A percentile compares a stretch with the other conserved stretches of the same genome.
Evolutionary conservation across 1,284 basidiomycete genomes (phyloP).

Genomic region (Ustilago nuda): DNA sequence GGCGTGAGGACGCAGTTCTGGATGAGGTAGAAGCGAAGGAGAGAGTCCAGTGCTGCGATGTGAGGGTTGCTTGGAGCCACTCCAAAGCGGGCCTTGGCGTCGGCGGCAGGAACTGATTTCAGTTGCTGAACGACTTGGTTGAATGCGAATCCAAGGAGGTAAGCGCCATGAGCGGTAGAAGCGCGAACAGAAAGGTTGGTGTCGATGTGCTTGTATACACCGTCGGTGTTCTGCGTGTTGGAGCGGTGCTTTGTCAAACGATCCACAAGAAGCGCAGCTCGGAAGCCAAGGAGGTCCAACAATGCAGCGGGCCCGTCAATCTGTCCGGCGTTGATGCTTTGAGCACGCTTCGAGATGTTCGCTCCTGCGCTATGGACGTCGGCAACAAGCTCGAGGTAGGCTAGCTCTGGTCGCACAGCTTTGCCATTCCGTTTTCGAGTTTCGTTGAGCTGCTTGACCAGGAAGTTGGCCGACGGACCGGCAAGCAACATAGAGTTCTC

Average conservation of each 20-base stretch:
- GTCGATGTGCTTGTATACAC: constrained; percentile 43
- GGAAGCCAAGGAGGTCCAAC: constrained; percentile 41
- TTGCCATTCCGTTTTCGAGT: constrained; percentile 25
- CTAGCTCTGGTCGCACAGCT: constrained; percentile 34
- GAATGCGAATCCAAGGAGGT: constrained; percentile 49
- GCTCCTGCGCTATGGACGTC: not conserved
- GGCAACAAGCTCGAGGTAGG: constrained; percentile 34
- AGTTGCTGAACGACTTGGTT: constrained; percentile 24
- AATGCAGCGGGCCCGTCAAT: constrained; percentile 27
- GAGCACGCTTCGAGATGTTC: constrained; percentile 17
- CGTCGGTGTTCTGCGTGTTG: constrained; percentile 10
- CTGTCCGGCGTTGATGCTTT: constrained; percentile 8
- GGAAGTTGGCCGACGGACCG: constrained; percentile 56
- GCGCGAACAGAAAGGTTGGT: constrained; percentile 51
- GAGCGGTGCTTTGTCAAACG: constrained; percentile 43
- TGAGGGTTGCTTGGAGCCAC: constrained; percentile 13
- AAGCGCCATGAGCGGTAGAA: constrained; percentile 48
- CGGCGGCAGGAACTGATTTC: constrained; percentile 4
- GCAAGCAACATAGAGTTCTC: constrained; percentile 61
- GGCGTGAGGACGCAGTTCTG: constrained; percentile 50
- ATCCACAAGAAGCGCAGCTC: constrained; percentile 42
- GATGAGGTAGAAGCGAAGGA: constrained; percentile 47
- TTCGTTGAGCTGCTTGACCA: constrained; percentile 54
- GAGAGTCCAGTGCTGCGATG: constrained; percentile 22
- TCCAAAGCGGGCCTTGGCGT: constrained; percentile 19